Evolutionary conservation across 225 moss, liverwort and hornwort genomes (phyloP).

Genomic region (Pseudisothecium myosuroides): DNA sequence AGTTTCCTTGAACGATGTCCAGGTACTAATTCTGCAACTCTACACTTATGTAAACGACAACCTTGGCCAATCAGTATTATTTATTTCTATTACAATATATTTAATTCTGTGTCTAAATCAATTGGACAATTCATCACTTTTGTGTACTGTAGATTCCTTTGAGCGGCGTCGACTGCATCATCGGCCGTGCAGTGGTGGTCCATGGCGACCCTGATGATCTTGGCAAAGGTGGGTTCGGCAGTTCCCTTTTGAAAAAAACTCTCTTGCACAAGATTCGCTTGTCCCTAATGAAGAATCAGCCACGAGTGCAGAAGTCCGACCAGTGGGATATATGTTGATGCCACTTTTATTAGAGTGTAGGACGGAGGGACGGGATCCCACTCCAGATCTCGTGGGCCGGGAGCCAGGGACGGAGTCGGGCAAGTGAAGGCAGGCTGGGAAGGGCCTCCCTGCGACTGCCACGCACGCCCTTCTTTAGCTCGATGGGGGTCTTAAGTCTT

Average conservation of each 20-base stretch:
- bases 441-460: too few species aligned
- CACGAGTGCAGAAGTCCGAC: not conserved
- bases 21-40: conserved; percentile 1
- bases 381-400: too few species aligned
- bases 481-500: too few species aligned
- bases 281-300: not conserved
- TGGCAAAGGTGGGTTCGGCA: conserved; percentile 33
- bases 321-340: not conserved
- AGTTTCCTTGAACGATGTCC: conserved; percentile 16
- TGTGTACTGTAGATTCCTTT: conserved; percentile 51
- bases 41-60: not conserved
- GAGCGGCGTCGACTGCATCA: conserved; percentile 36
- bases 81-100: not conserved
- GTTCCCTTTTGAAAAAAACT: not conserved
- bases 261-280: not conserved
- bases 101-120: not conserved
- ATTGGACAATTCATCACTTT: not conserved
- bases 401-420: too few species aligned
- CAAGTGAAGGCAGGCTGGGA: too few species aligned
- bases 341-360: not conserved
- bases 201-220: conserved; percentile 59
- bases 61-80: not conserved
- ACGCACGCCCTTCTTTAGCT: too few species aligned
- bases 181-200: conserved; percentile 67
- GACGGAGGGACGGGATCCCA: too few species aligned